Conservation (phyloP, 257 asterid species). For the Plantago ovata region DNA sequence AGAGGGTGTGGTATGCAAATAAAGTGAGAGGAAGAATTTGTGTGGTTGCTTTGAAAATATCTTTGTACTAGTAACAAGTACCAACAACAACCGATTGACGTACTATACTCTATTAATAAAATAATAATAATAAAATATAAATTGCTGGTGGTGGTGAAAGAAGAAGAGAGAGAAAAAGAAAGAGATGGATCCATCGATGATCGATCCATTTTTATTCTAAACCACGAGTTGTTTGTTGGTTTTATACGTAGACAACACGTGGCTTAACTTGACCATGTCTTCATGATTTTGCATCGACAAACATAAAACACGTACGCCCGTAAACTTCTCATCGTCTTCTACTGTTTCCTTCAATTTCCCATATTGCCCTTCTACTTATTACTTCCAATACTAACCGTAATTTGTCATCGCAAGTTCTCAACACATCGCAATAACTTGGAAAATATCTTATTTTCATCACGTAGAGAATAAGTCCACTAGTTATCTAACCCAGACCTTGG, state of each 20-base stretch:
- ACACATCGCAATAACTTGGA: too few species aligned
- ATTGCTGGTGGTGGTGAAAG: too few species aligned
- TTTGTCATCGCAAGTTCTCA: too few species aligned
- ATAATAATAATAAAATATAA: too few species aligned
- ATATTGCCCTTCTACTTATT: too few species aligned
- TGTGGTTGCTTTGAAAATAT: slow-evolving; percentile 18
- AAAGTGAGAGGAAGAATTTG: neutral
- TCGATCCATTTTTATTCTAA: neutral
- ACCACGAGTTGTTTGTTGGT: slow-evolving; percentile 5
- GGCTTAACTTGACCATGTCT: slow-evolving; percentile 20
- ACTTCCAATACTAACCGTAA: too few species aligned
- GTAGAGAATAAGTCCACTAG: too few species aligned
- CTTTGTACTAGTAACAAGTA: too few species aligned
- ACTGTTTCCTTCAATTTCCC: neutral
- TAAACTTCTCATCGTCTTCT: slow-evolving; percentile 16
- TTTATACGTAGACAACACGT: slow-evolving; percentile 16
- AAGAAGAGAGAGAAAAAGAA: too few species aligned
- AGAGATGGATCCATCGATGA: too few species aligned
- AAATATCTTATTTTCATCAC: too few species aligned
- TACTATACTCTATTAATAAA: neutral
- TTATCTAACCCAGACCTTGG: too few species aligned
- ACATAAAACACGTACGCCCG: neutral
- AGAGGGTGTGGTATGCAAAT: neutral
- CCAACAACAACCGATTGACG: slow-evolving; percentile 12
- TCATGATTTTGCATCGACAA: neutral